Conservation (phyloP, 1,284 basidiomycete genomes). For the Ustilago hordei region DNA sequence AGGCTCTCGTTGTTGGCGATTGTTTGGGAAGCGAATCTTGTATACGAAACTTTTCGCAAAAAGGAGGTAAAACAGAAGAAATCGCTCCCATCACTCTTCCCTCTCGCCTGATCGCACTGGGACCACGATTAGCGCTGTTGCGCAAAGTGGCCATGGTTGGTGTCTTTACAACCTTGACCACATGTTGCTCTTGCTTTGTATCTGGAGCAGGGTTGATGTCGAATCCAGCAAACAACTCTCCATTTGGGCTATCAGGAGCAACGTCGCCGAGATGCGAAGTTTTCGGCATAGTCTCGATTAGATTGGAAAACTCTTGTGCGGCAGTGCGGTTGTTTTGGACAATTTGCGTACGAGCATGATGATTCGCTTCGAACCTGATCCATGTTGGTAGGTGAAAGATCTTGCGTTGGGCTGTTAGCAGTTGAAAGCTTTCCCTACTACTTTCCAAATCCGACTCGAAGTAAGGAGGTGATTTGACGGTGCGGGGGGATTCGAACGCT, state of each 20-base stretch:
- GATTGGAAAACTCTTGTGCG: not conserved
- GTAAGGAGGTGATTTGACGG: not conserved
- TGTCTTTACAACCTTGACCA: constrained; percentile 17
- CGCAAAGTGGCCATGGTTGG: constrained; percentile 28
- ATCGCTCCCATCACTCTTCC: constrained; percentile 1
- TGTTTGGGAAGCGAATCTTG: constrained; percentile 1
- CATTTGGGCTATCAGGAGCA: constrained; percentile 39
- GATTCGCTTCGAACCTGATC: constrained; percentile 33
- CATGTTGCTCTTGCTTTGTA: not conserved
- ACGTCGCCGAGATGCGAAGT: constrained; percentile 19
- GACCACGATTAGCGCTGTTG: not conserved
- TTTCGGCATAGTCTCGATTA: constrained; percentile 15
- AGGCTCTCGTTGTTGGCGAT: not conserved
- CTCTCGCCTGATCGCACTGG: not conserved
- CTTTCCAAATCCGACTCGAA: constrained; percentile 1
- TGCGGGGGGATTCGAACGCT: not conserved
- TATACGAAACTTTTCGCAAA: constrained; percentile 25
- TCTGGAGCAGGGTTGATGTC: not conserved
- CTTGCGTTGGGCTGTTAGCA: constrained; percentile 20
- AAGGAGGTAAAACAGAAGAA: constrained; percentile 16
- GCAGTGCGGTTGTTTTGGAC: constrained; percentile 22
- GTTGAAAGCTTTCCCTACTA: constrained; percentile 10
- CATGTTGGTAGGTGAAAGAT: constrained; percentile 33
- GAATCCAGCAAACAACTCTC: constrained; percentile 35
- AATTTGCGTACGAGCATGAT: constrained; percentile 5